A percentile compares a stretch with the other conserved stretches of the same genome.
These are phyloP conservation scores for Ophiostoma populinum DNA, from an alignment of 2,329 filamentous ascomycete genomes.

Conservation along the genomic window DNA sequence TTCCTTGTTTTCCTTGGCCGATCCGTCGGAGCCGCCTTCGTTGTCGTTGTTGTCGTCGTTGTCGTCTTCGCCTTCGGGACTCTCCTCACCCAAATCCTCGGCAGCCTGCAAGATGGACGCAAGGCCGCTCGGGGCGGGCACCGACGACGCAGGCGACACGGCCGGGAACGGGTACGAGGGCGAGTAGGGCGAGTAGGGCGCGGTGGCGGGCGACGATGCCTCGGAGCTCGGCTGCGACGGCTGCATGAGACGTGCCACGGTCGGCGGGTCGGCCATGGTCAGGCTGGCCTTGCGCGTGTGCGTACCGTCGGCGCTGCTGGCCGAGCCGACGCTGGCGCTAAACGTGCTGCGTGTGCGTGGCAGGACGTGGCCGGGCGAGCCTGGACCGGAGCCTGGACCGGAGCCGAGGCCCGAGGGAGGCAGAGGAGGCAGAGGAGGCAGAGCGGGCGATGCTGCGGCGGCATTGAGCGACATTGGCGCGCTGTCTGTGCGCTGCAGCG, in stretches of 20 bases:
- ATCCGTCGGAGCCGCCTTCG: background rate
- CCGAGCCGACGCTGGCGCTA: slow-evolving; percentile 5
- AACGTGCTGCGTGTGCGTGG: slow-evolving; percentile 5
- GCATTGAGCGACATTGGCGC: background rate
- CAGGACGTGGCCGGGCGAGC: background rate
- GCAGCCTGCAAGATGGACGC: slow-evolving; percentile 38
- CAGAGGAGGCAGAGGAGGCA: no score
- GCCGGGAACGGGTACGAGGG: slow-evolving; percentile 2
- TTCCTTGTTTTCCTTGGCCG: slow-evolving; percentile 15
- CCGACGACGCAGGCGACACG: background rate
- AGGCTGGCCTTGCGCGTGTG: slow-evolving; percentile 26
- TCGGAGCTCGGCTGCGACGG: slow-evolving; percentile 8
- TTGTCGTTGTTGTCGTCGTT: slow-evolving; percentile 7
- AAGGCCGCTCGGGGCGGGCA: slow-evolving; percentile 21
- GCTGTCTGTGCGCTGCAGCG: slow-evolving; percentile 3
- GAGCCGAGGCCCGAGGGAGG: no score
- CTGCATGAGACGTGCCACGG: slow-evolving; percentile 8
- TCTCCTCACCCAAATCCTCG: slow-evolving; percentile 26
- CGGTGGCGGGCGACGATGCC: slow-evolving; percentile 5
- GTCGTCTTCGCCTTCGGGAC: slow-evolving; percentile 12
- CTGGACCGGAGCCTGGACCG: background rate
- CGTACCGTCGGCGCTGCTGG: background rate
- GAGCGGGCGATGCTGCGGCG: no score
- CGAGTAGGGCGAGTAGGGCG: slow-evolving; percentile 3
- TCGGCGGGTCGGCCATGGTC: slow-evolving; percentile 11